Evolutionary conservation across 306 rosid species (phyloP), one percentile per base, ranked within the genome.

Genomic region (Styphnolobium japonicum): DNA sequence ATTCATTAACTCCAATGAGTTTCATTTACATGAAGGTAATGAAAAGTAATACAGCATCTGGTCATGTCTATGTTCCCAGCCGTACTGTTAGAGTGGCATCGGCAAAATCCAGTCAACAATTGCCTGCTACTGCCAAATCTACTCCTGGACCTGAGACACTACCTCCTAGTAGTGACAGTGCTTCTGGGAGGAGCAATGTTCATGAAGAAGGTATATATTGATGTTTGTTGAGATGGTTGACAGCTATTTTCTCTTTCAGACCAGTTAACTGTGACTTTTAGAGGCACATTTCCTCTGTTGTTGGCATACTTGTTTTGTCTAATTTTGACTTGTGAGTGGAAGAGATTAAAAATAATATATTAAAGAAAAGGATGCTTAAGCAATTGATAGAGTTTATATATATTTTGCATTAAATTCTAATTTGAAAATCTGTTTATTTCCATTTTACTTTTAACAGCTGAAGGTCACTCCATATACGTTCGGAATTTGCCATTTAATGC

Each of bases 401-500:
- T n/a, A n/a, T n/a, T n/a, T n/a, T 46, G 81, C 73, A 37, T 75
- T 71, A 27, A 70, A 75, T 70, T 79, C 22, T 23, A 70, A n/a
- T 82, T 82, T 56, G 72, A 40, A 68, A 76, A 55, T 86, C 66
- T 53, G 43, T 73, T 72, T 34, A 80, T 46, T 79, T 73, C 9
- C 56, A 10, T 4, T 74, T 48, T 73, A 9, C 63, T 77, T 42
- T 66, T 84, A 64, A 66, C 83, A 90, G 97, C 85, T 39, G 97
- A 93, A 89, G 99, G 99, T 51, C 90, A 96, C 86, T 96, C 99
- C 67, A 93, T 96, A 89, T 92, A 91, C 68, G 85, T 96, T 39
- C 80, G 99, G 80, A 91, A 91, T 82, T 86, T 96, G 91, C 98
- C 98, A 18, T 93, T 84, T 67, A 90, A 91, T 78, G 99, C 99